Evolutionary conservation across 78 protist genomes (phyloP), one percentile per base, ranked within the genome.

Genomic region (Speleostelium caveatum): DNA sequence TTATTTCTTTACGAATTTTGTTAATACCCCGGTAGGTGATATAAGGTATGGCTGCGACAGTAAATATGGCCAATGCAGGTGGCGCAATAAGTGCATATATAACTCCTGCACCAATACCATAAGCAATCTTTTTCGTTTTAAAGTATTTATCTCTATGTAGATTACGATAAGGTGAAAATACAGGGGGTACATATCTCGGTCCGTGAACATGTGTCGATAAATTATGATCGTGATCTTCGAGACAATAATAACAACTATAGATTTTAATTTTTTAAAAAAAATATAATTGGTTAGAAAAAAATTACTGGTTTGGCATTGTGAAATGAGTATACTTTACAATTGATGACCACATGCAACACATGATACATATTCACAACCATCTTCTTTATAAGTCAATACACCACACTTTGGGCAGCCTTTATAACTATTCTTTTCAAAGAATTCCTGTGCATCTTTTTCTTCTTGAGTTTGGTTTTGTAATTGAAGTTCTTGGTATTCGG

Each of bases 211-310:
- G 88, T 1, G 65, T 79, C 1, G 69, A 28, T 24, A 79, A 30
- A 39, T 79, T 79, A 67, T 79, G 88, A 56, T 79, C 88, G 67
- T 79, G 88, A 28, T 63, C 69, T 36, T 79, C 88, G 45, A 79
- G 56, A 79, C 88, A 79, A 26, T 33, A 67, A 56, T 65, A 79
- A 56, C 88, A 79, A 76, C 86, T 75, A 59, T n/a, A 22, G 10
- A n/a, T 41, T 8, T 6, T 28, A 26, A 17, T 32, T 32, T 12
- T 65, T 19, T n/a, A 36, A 35, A 65, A 38, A 32, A 30, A 28
- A 30, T 12, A 14, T 45, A 14, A 10, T 14, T 14, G 56, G 12
- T 16, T 33, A 63, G 16, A 5, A 63, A 32, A 19, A n/a, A n/a
- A n/a, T n/a, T n/a, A n/a, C n/a, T n/a, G n/a, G n/a, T n/a, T n/a